Evolutionary conservation across 495 filamentous ascomycete species (phyloP), one percentile per base, ranked within the genome.

Genomic region (Poronia punctata): DNA sequence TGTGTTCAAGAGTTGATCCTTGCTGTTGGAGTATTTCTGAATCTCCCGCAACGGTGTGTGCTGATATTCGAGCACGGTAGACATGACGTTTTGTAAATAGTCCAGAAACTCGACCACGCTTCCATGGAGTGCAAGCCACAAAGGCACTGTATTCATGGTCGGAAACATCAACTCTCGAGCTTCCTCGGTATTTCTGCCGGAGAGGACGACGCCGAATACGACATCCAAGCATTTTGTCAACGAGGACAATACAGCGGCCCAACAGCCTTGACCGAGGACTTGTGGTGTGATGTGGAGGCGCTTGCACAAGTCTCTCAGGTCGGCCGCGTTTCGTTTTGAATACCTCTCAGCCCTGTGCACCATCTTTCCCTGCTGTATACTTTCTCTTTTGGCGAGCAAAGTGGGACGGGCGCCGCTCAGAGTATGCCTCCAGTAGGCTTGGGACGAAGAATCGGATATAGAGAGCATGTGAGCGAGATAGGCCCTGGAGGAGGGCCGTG

Each of bases 91-190:
- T 46, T 86, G 83, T 56, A 82, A 71, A 51, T 84, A 80, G 17
- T 56, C 57, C 22, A 86, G 59, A 72, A 85, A 81, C 14, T 78
- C 72, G 6, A 40, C 44, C 3, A 71, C 57, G 0, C 60, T 70
- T 14, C 84, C 84, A 46, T 86, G 80, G 8, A 86, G 51, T 4
- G 85, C 61, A 9, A 70, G 64, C 9, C 84, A 65, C 1, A 86
- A 61, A 0, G 77, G 70, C 0, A 88, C 74, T 0, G 84, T 88
- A 48, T 85, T 88, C 82, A 88, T 88, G 4, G 80, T 78, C 6
- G 84, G 84, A 48, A 88, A 88, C 49, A 84, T 63, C n/a, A 84
- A 53, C 12, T 70, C 56, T 19, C 75, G 65, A 5, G 76, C 67
- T 12, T 67, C 60, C 16, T 79, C 75, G 3, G 66, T 68, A 40